Percentiles rank a stretch among this genome's conserved stretches.
Evolutionary conservation across 108 stramenopile species (phyloP).

Genomic region (Pseudonitzschia delicatissima): DNA sequence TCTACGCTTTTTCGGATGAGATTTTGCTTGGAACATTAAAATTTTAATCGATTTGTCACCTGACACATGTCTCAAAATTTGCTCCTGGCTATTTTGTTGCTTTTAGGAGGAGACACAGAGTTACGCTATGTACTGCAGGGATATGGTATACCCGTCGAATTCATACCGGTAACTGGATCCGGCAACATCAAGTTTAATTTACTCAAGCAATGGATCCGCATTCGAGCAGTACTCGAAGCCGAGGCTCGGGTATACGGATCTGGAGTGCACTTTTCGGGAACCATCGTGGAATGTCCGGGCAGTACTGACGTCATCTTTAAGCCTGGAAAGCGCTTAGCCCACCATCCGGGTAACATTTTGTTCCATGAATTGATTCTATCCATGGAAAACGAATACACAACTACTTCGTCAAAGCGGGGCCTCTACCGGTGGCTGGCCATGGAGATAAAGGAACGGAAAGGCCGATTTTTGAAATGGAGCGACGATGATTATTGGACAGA

Average conservation of each 20-base stretch:
- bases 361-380: conserved; percentile 2
- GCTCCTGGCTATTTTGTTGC: no score
- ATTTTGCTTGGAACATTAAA: neutral
- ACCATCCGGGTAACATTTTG: conserved; percentile 6
- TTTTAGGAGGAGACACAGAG: conserved; percentile 11
- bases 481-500: neutral
- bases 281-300: conserved; percentile 1
- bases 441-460: neutral
- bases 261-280: neutral
- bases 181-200: conserved; percentile 22
- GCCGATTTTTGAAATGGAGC: conserved; percentile 13
- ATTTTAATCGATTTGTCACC: neutral
- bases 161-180: conserved; percentile 17
- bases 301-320: conserved; percentile 2
- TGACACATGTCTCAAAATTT: no score
- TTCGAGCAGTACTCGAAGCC: neutral
- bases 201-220: conserved; percentile 17
- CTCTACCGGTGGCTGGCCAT: neutral
- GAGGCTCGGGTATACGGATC: neutral
- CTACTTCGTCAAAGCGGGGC: neutral
- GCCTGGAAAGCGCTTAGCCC: neutral
- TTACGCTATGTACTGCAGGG: conserved; percentile 8
- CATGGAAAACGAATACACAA: neutral
- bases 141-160: conserved; percentile 24
- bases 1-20: no score